phyloP scores from a whole-genome alignment of 306 rosid genomes.

The Senna siamea region DNA sequence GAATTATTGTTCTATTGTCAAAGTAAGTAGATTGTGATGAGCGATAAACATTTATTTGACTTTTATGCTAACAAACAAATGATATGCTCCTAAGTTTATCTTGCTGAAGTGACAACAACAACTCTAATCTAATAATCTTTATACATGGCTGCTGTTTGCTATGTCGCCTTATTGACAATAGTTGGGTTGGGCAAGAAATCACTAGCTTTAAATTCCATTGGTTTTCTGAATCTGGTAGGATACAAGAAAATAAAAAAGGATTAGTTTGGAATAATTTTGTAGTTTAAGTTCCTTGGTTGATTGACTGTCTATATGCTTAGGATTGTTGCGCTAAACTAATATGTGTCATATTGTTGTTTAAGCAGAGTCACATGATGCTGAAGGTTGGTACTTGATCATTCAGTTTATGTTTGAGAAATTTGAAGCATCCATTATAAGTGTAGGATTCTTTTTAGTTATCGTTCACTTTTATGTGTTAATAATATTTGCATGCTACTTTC shows the following conservation, averaged over 20 bases:
- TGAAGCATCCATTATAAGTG: background rate
- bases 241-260: background rate
- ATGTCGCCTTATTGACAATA: background rate
- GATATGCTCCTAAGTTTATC: too few relatives aligned
- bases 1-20: background rate
- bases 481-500: background rate
- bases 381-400: background rate
- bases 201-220: background rate
- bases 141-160: background rate
- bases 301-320: background rate
- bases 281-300: background rate
- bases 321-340: background rate
- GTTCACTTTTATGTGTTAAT: background rate
- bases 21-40: background rate
- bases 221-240: constrained; percentile 7
- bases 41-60: background rate
- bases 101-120: too few relatives aligned
- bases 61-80: background rate
- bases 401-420: background rate
- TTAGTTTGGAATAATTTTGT: background rate
- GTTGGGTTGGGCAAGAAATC: background rate
- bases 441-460: background rate
- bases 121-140: background rate
- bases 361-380: background rate
- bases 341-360: constrained; percentile 23